Evolutionary conservation across 2,329 filamentous ascomycete genomes (phyloP).

Genomic region (Colletotrichum spaethianum): DNA sequence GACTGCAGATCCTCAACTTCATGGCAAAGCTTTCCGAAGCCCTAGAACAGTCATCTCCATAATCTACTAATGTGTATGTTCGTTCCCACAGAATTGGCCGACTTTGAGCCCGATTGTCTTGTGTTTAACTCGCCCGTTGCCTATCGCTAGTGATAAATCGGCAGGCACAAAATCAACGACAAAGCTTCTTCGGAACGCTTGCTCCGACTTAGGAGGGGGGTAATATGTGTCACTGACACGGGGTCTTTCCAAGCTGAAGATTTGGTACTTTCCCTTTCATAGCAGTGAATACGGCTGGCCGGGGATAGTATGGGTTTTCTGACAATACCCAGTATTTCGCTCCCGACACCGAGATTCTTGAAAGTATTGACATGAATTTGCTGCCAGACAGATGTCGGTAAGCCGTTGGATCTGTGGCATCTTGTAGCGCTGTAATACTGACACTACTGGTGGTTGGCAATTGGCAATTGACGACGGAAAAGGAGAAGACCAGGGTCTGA

Average conservation of each 20-base stretch:
- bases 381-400: background rate
- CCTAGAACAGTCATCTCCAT: background rate
- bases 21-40: background rate
- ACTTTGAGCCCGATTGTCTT: background rate
- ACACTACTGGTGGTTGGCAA: no score
- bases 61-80: background rate
- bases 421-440: no score
- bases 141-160: no score
- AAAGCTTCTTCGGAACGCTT: background rate
- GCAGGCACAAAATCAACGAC: background rate
- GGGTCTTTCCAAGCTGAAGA: background rate
- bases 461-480: background rate
- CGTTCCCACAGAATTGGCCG: background rate
- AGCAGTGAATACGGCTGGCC: background rate
- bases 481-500: background rate
- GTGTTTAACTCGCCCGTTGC: background rate
- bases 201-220: no score
- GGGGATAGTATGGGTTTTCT: background rate
- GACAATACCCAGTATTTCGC: background rate
- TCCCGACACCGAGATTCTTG: no score
- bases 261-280: background rate
- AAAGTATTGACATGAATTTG: background rate
- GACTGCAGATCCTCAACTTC: no score
- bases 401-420: background rate
- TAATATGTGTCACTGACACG: no score